Conservation (phyloP, 1,139 yeast genomes). For the Nakaseomyces kungkrabaensis region DNA sequence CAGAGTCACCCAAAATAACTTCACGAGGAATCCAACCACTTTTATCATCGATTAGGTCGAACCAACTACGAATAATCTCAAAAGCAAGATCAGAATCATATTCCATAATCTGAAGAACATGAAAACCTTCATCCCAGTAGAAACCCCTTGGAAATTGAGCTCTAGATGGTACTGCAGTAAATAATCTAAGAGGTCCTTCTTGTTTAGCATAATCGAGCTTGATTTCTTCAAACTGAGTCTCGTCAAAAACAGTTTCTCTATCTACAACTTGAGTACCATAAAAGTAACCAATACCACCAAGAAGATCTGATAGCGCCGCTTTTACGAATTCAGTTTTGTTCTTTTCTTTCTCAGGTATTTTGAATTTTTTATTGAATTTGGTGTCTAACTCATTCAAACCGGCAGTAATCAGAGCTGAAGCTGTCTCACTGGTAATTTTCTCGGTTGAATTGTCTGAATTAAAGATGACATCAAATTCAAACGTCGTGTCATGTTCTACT, state of each 20-base stretch:
- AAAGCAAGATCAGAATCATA: conserved; percentile 79
- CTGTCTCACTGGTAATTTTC: conserved; percentile 34
- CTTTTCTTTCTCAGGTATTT: conserved; percentile 18
- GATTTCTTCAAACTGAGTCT: conserved; percentile 49
- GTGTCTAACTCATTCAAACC: conserved; percentile 38
- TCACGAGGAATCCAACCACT: conserved; percentile 98
- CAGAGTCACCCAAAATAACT: conserved; percentile 86
- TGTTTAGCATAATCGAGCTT: conserved; percentile 39
- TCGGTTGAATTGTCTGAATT: conserved; percentile 40
- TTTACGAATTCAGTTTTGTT: conserved; percentile 52
- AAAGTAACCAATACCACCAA: conserved; percentile 86
- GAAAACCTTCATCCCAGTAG: conserved; percentile 99
- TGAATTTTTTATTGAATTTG: conserved; percentile 48
- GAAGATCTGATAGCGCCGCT: conserved; percentile 67
- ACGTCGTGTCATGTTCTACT: conserved; percentile 41
- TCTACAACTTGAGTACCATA: conserved; percentile 85
- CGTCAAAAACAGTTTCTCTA: conserved; percentile 56
- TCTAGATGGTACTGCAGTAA: conserved; percentile 82
- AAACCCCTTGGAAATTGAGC: conserved; percentile 95
- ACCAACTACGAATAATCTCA: conserved; percentile 83
- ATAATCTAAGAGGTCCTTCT: conserved; percentile 65
- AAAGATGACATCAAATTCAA: conserved; percentile 65
- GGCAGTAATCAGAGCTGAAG: conserved; percentile 34
- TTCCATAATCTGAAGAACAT: conserved; percentile 67
- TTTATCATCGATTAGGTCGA: conserved; percentile 72